Base-by-base conservation (phyloP, 108 stramenopile species). In the Seminavis robusta region DNA sequence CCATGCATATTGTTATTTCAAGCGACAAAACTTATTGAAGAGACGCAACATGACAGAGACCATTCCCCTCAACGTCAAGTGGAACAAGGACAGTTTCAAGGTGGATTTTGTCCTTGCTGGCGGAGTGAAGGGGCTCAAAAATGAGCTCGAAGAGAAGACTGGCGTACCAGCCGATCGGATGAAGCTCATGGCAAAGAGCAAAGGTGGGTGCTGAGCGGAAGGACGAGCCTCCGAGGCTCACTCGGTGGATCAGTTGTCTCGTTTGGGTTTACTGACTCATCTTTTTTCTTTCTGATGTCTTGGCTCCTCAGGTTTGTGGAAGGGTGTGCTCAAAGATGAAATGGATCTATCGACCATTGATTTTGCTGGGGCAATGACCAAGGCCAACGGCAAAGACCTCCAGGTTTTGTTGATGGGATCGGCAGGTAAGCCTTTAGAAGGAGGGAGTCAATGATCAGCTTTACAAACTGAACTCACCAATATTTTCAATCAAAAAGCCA, bases 171-270 rank as follows among this genome's bases (percentile, higher is more conserved):
- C 61, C 33, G 93, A 88, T 43, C 85, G 99, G 9, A 94, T 96
- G 80, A 99, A 98, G 62, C 73, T 99, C 52, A 98, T 98, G 97
- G 74, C 90, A 49, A 98, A 96, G 62, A 80, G 76, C 61, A 94
- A 94, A 63, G 83, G 80, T 52, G 47, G 53, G 65, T 63, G 57
- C 52, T n/a, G n/a, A n/a, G n/a, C n/a, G n/a, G n/a, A n/a, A n/a
- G n/a, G n/a, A n/a, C n/a, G n/a, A n/a, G n/a, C n/a, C n/a, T n/a
- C n/a, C n/a, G n/a, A n/a, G n/a, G n/a, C n/a, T n/a, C n/a, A n/a
- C n/a, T n/a, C n/a, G n/a, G n/a, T 56, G n/a, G 20, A 21, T 40
- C 10, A 20, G 38, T 56, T 27, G 23, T 59, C 15, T 40, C 27
- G 37, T 25, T 49, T 65, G 2, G 23, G 19, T 44, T 11, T 21